Conservation (phyloP, 441 rosid species). For the Adansonia gregorii region DNA sequence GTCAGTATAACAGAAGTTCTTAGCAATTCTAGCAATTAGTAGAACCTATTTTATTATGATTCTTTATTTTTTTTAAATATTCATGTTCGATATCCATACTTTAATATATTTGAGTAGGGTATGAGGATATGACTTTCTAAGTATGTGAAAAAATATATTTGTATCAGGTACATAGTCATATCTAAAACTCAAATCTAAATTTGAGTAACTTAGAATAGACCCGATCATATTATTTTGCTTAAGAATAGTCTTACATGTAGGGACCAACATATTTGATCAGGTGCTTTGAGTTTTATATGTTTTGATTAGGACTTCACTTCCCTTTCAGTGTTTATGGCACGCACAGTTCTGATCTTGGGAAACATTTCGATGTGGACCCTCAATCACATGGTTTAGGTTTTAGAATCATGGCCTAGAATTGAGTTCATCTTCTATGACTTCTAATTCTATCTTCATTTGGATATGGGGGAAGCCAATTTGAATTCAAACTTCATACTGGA, state of each 20-base stretch:
- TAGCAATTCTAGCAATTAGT: background rate
- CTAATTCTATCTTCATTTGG: background rate
- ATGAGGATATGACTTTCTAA: too few relatives aligned
- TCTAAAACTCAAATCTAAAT: too few relatives aligned
- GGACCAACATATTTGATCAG: slow-evolving; percentile 11
- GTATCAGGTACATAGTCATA: too few relatives aligned
- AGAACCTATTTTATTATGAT: background rate
- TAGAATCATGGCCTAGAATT: background rate
- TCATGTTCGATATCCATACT: too few relatives aligned
- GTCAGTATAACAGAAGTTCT: background rate
- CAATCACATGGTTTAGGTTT: background rate
- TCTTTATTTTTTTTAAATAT: too few relatives aligned
- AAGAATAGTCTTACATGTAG: slow-evolving; percentile 7
- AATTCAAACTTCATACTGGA: background rate
- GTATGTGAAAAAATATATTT: too few relatives aligned
- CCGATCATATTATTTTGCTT: background rate
- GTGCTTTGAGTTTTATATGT: background rate
- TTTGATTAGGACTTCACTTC: slow-evolving; percentile 3
- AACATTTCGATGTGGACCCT: background rate
- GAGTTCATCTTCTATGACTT: background rate
- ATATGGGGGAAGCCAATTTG: background rate
- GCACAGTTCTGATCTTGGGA: background rate
- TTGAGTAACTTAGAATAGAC: too few relatives aligned
- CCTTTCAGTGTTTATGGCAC: background rate
- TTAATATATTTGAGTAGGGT: too few relatives aligned